Evolutionary conservation across 371 early-diverging fungal genomes (phyloP), one percentile per base, ranked within the genome.

Genomic region (Batrachochytrium dendrobatidis): DNA sequence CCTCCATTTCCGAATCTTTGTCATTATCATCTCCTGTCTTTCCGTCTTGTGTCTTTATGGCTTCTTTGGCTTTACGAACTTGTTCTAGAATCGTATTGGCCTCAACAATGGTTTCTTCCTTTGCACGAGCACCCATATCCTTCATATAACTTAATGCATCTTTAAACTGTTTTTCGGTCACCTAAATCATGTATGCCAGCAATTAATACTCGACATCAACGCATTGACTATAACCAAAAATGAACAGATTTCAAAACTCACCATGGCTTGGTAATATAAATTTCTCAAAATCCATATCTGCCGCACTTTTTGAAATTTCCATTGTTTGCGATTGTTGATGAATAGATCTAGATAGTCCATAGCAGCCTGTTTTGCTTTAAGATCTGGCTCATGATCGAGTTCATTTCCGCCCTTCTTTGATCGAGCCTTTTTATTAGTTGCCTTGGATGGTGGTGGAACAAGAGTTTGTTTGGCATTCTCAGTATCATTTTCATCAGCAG

Each of bases 301-400:
- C 33, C 73, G 72, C 32, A 82, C 62, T 56, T 83, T 85, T 62
- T 75, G 77, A 50, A 85, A 85, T 51, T 83, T 85, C 85, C 85
- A 85, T 20, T 46, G 24, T 7, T 29, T n/a, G 15, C 43, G 26
- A 34, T 46, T n/a, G 30, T 54, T 31, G 44, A 49, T 34, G 49
- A 34, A 64, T 15, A 34, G 8, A 8, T 39, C n/a, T 34, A 64
- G 60, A 39, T 64, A 64, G 10, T 34, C 56, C 20, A 59, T 28
- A 2, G 64, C 64, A 2, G 31, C 49, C 24, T 63, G 28, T 10
- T 52, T 34, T 15, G 30, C 26, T 34, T 57, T 57, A n/a, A n/a
- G n/a, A n/a, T n/a, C n/a, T n/a, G n/a, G n/a, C n/a, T n/a, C n/a
- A n/a, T n/a, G n/a, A n/a, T n/a, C n/a, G n/a, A n/a, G n/a, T n/a